These are phyloP conservation scores for Puccinellia tenuiflora DNA, from an alignment of 176 grass and related monocot species.

Conservation along the genomic window DNA sequence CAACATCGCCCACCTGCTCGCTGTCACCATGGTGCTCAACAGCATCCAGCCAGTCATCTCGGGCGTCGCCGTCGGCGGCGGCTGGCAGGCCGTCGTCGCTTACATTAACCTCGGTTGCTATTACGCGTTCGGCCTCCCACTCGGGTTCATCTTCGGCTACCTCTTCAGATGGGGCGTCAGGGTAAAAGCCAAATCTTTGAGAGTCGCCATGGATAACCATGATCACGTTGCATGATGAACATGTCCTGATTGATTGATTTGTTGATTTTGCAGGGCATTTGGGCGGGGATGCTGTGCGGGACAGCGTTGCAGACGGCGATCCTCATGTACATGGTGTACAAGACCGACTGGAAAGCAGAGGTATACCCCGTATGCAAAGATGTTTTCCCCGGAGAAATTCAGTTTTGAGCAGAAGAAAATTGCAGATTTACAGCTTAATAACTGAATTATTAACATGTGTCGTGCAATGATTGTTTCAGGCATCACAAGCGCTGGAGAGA, in stretches of 20 bases:
- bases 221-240: not conserved
- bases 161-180: slow-evolving; percentile 50
- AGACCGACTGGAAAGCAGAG: slow-evolving; percentile 68
- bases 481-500: slow-evolving; percentile 44
- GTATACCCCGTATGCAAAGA: not conserved
- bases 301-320: slow-evolving; percentile 61
- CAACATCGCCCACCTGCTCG: slow-evolving; percentile 46
- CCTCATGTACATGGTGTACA: slow-evolving; percentile 53
- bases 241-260: not conserved
- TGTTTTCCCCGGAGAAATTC: not conserved
- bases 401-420: not conserved
- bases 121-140: slow-evolving; percentile 74
- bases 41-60: slow-evolving; percentile 91
- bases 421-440: not conserved
- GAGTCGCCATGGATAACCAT: not conserved
- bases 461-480: slow-evolving; percentile 29
- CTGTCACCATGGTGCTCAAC: slow-evolving; percentile 88
- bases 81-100: slow-evolving; percentile 73
- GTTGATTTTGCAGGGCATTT: slow-evolving; percentile 49
- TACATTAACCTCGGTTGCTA: slow-evolving; percentile 88
- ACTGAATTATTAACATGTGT: not conserved
- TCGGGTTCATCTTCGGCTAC: slow-evolving; percentile 74
- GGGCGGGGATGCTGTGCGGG: slow-evolving; percentile 71
- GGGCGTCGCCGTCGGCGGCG: slow-evolving; percentile 71
- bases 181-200: slow-evolving; percentile 16